A percentile compares a stretch with the other conserved stretches of the same genome.
Evolutionary conservation across 78 protist genomes (phyloP).

Genomic region (Anaeramoeba flamelloides): DNA sequence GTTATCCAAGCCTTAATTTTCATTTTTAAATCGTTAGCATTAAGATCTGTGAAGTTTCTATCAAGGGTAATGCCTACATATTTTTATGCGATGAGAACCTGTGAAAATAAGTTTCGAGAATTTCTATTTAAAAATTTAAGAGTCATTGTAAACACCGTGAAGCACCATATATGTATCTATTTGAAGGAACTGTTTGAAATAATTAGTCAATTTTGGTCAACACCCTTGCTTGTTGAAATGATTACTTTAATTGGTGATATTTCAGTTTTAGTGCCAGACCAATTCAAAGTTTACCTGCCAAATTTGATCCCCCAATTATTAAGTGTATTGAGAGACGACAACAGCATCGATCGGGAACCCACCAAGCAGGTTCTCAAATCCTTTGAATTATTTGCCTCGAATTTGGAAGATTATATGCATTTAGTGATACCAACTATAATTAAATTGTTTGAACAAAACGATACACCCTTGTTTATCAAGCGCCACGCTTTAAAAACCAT

Average conservation of each 20-base stretch:
- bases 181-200: not conserved
- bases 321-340: not conserved
- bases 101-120: not conserved
- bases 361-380: not conserved
- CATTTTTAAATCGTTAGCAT: not conserved
- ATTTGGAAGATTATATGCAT: not conserved
- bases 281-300: not conserved
- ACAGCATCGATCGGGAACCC: not conserved
- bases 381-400: not conserved
- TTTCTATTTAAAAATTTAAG: not conserved
- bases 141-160: not conserved
- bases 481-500: not conserved
- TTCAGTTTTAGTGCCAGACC: not conserved
- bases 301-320: not conserved
- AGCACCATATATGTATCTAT: not conserved
- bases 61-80: not conserved
- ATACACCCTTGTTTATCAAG: not conserved
- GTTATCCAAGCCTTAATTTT: not conserved
- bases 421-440: not conserved
- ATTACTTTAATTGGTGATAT: not conserved
- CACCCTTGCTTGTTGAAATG: not conserved
- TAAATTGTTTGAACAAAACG: not conserved
- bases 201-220: not conserved
- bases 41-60: not conserved
- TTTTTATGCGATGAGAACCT: not conserved